These are phyloP conservation scores for Ascochyta pisi DNA, from an alignment of 2,329 filamentous ascomycete species.

Conservation along the genomic window DNA sequence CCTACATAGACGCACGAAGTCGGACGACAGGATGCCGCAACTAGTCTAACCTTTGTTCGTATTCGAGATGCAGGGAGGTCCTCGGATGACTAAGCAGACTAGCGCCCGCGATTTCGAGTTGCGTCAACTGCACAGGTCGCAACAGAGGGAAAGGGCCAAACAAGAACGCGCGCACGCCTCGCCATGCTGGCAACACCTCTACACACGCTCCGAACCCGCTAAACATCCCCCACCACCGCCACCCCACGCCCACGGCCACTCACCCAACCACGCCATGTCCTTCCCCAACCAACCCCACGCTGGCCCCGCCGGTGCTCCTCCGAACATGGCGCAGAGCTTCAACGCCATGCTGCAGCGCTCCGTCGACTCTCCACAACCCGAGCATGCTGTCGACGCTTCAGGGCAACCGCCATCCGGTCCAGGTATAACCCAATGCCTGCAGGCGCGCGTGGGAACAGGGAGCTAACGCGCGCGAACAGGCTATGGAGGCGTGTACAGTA, in stretches of 20 bases:
- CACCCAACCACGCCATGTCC: constrained; percentile 27
- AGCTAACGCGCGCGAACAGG: constrained; percentile 34
- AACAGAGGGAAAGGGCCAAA: constrained; percentile 22
- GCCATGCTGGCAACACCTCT: constrained; percentile 39
- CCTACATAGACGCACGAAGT: background rate
- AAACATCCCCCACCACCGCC: constrained; percentile 15
- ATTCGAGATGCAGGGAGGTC: background rate
- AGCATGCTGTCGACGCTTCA: constrained; percentile 31
- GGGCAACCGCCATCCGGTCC: constrained; percentile 34
- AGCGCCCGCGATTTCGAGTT: constrained; percentile 16
- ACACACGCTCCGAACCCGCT: constrained; percentile 30
- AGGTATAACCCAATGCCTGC: constrained; percentile 28
- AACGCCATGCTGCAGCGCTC: constrained; percentile 48
- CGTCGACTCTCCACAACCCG: constrained; percentile 39
- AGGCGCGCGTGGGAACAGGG: background rate
- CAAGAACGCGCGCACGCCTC: constrained; percentile 28
- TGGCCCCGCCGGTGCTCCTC: constrained; percentile 39
- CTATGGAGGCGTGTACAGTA: constrained; percentile 46
- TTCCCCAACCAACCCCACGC: constrained; percentile 40
- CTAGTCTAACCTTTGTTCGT: constrained; percentile 5
- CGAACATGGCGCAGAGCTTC: constrained; percentile 43
- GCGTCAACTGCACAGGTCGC: constrained; percentile 13
- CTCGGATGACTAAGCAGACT: constrained; percentile 5
- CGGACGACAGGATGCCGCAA: background rate
- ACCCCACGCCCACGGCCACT: background rate